Percentiles rank a stretch among this genome's conserved stretches.
phyloP scores from a whole-genome alignment of 257 asterid species.

The Dorcoceras hygrometricum region DNA sequence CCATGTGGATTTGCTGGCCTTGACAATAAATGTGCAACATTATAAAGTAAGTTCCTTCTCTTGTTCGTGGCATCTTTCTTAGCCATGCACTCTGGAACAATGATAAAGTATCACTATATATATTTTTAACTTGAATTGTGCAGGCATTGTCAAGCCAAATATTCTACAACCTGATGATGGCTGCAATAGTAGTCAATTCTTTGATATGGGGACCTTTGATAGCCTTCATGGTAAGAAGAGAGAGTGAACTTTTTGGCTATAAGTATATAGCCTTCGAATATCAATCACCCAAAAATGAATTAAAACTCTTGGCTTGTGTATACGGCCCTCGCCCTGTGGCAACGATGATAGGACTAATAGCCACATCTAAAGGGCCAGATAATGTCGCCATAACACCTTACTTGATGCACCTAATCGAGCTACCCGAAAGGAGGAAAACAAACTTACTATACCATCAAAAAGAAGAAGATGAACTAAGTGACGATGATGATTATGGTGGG shows the following conservation, averaged over 20 bases:
- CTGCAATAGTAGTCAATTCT: slow-evolving; percentile 71
- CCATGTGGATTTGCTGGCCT: slow-evolving; percentile 78
- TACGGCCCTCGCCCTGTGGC: slow-evolving; percentile 89
- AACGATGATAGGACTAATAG: slow-evolving; percentile 72
- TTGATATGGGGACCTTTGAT: slow-evolving; percentile 87
- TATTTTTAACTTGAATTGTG: slow-evolving; percentile 32
- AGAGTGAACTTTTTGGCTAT: slow-evolving; percentile 64
- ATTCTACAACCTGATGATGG: slow-evolving; percentile 70
- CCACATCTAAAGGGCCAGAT: slow-evolving; percentile 65
- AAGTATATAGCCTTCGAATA: slow-evolving; percentile 62
- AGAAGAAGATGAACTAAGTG: slow-evolving; percentile 84
- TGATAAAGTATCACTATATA: no score
- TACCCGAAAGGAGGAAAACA: slow-evolving; percentile 65
- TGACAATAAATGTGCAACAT: slow-evolving; percentile 51
- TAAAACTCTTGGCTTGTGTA: slow-evolving; percentile 74
- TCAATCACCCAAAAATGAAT: slow-evolving; percentile 69
- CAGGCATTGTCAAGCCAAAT: slow-evolving; percentile 57
- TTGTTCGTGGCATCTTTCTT: no score
- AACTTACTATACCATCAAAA: slow-evolving; percentile 70
- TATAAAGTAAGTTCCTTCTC: slow-evolving; percentile 45
- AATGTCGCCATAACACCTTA: slow-evolving; percentile 65
- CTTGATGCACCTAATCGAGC: slow-evolving; percentile 88
- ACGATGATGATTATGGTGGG: slow-evolving; percentile 92
- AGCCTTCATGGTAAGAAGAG: slow-evolving; percentile 76
- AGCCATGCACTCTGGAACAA: no score